phyloP scores from a whole-genome alignment of 768 basidiomycete species.

The Collybiopsis luxurians region DNA sequence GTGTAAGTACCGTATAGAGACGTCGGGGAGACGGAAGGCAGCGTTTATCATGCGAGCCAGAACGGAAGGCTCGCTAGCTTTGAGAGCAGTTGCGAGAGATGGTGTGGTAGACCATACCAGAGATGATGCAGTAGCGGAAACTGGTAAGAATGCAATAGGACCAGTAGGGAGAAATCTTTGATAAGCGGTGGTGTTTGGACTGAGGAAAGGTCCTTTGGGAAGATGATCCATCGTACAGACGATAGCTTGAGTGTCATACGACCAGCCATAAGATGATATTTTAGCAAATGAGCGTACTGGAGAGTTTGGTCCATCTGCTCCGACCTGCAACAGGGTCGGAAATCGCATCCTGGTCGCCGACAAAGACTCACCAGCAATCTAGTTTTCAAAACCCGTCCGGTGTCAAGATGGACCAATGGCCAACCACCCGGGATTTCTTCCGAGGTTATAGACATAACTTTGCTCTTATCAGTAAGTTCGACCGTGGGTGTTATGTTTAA shows the following conservation, averaged over 20 bases:
- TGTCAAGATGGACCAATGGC: slow-evolving; percentile 77
- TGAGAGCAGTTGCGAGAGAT: slow-evolving; percentile 67
- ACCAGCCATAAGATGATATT: slow-evolving; percentile 88
- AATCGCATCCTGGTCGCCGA: not conserved
- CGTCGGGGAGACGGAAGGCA: slow-evolving; percentile 80
- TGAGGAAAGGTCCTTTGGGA: slow-evolving; percentile 58
- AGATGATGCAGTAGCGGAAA: slow-evolving; percentile 75
- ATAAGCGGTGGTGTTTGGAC: slow-evolving; percentile 78
- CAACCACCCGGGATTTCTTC: slow-evolving; percentile 57
- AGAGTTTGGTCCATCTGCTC: slow-evolving; percentile 94
- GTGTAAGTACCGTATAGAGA: slow-evolving; percentile 70
- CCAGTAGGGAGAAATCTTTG: slow-evolving; percentile 95
- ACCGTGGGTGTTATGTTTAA: slow-evolving; percentile 53
- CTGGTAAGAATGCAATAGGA: slow-evolving; percentile 92
- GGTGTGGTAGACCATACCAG: slow-evolving; percentile 95
- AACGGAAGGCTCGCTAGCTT: slow-evolving; percentile 58
- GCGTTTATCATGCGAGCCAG: slow-evolving; percentile 82
- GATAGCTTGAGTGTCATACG: slow-evolving; percentile 84
- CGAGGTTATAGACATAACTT: slow-evolving; percentile 70
- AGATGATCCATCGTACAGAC: slow-evolving; percentile 85
- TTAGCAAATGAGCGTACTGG: slow-evolving; percentile 86
- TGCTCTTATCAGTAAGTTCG: slow-evolving; percentile 66
- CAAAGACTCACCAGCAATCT: slow-evolving; percentile 63
- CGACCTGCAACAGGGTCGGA: slow-evolving; percentile 53
- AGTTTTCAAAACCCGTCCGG: slow-evolving; percentile 62